A percentile compares a stretch with the other conserved stretches of the same genome.
Conservation (phyloP, 306 rosid genomes). For the Acacia crassicarpa region DNA sequence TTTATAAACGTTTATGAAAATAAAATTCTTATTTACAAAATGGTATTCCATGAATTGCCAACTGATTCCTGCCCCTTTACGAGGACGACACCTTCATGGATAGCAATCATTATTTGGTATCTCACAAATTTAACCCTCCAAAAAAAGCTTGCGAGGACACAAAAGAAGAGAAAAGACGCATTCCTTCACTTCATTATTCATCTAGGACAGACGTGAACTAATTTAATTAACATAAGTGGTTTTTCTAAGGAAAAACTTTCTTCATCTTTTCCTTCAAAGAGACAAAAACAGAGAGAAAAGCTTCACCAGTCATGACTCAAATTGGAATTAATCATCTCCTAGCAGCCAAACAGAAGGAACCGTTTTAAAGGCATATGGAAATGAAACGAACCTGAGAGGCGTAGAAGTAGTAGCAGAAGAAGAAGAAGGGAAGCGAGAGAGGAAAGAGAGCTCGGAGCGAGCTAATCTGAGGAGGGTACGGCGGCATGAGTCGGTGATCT, state of each 20-base stretch:
- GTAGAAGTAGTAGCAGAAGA: conserved; percentile 1
- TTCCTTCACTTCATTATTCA: neutral
- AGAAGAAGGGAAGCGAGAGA: conserved; percentile 50
- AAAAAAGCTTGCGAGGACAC: neutral
- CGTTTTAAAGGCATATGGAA: neutral
- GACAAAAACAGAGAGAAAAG: neutral
- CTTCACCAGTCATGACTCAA: neutral
- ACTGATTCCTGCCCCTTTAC: neutral
- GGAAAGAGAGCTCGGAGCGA: conserved; percentile 67
- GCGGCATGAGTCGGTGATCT: conserved; percentile 57
- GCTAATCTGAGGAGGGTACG: conserved; percentile 77
- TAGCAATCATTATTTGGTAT: neutral
- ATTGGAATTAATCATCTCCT: neutral
- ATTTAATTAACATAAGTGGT: neutral
- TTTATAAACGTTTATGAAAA: neutral
- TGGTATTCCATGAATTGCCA: neutral
- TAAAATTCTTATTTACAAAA: neutral
- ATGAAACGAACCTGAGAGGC: conserved; percentile 55
- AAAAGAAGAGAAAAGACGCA: neutral
- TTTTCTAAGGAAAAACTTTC: neutral
- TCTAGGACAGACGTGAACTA: neutral
- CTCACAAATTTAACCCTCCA: neutral
- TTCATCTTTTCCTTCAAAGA: neutral
- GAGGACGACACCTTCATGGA: neutral
- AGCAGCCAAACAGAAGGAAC: neutral